Base-by-base conservation (phyloP, 2,329 filamentous ascomycete genomes). In the Botrytis sinoallii region DNA sequence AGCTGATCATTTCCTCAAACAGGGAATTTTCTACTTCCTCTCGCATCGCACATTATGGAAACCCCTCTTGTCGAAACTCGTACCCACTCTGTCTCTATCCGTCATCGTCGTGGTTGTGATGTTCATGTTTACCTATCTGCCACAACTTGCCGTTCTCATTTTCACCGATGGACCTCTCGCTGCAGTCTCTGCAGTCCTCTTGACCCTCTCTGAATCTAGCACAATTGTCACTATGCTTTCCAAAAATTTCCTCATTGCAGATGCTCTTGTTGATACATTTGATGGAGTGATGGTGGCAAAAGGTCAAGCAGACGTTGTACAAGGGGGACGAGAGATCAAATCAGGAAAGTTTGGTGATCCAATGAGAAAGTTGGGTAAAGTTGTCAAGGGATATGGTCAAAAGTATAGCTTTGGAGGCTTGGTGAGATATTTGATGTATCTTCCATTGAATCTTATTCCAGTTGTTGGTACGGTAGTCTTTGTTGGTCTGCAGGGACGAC, bases 381-480 rank as follows among this genome's bases (percentile, higher is more conserved):
- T 88, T 12, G 77, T 90, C 71, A 89, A 88, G 81, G 87, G 78
- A 65, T 88, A 88, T 0, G 89, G 91, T 77, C 83, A 85, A 35
- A 85, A 85, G 75, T 89, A 88, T 77, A 86, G 86, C 42, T 85
- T 86, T 42, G 88, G 85, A 78, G 90, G 91, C 12, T 83, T 97
- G 63, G 84, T 97, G 57, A 87, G 93, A 60, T 82, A 81, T 72
- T 48, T 79, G 76, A 88, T 98, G 84, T 96, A 97, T 81, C 86
- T 97, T 60, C 95, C 95, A 18, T 86, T 98, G 75, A 98, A 98
- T 84, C 94, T 97, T 81, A 94, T 98, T 70, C 95, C 95, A 0
- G 87, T 98, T 0, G 89, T 97, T 29, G 95, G 95, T 9, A 97
- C 95, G 0, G 84, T 90, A 12, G 84, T 94, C 7, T 98, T 97